Evolutionary conservation across 495 filamentous ascomycete genomes (phyloP), one percentile per base, ranked within the genome.

Genomic region (Cladorrhinum samala): DNA sequence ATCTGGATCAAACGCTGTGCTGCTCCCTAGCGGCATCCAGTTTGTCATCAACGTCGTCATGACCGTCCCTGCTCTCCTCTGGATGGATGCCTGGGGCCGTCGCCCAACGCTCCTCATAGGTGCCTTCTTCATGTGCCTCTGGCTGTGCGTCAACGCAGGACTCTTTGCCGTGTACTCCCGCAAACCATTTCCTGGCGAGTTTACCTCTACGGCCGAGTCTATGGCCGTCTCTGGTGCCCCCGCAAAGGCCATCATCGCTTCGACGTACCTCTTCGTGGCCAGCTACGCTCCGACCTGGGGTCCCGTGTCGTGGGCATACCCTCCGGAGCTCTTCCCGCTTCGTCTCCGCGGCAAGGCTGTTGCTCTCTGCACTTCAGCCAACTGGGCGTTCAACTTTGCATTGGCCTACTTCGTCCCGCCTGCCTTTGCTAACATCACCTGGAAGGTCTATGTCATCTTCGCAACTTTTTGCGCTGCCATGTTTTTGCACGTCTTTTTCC

Each of bases 371-470:
- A 88, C 86, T 0, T 80, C 85, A 2, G 77, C 76, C 8, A 89
- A 88, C 72, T 91, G 87, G 87, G 76, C 80, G 17, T 89, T 87
- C 72, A 89, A 90, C 74, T 89, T 87, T 63, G 88, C 87, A 0
- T 77, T 91, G 11, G 81, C 83, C 11, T 88, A 85, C 68, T 91
- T 92, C 55, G 84, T 88, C 2, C 88, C 87, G 2, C 82, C 85
- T 0, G 80, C 85, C 1, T 90, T 91, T 58, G 81, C 72, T 46
- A 86, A 78, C 57, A 89, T 91, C 57, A 69, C 78, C 50, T 92
- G 86, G 87, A 77, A 79, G 68, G 79, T 78, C 0, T 92, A 91
- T 58, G 71, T 89, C 39, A 63, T 91, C 18, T 92, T 91, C 57
- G 88, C 84, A 33, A 80, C 84, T 8, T 91, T 91, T 66, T 87